phyloP scores from a whole-genome alignment of 192 early-diverging fungal genomes.

The Coemansia sp. region DNA sequence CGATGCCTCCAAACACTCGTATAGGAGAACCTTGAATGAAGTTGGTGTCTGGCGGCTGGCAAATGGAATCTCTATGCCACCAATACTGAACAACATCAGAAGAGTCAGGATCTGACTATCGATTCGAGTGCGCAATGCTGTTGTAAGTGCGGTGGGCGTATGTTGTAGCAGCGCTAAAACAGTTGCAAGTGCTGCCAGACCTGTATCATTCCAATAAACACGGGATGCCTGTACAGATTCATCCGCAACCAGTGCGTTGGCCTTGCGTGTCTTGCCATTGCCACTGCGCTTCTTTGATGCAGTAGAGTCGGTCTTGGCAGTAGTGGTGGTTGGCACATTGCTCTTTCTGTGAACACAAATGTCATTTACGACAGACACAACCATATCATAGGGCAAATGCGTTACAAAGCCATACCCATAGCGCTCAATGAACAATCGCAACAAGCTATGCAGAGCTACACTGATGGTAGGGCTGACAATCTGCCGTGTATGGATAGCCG shows the following conservation, averaged over 20 bases:
- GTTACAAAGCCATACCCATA: conserved; percentile 43
- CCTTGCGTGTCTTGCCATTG: conserved; percentile 16
- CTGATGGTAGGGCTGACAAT: conserved; percentile 22
- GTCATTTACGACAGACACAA: conserved; percentile 20
- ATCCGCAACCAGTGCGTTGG: conserved; percentile 10
- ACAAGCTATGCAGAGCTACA: conserved; percentile 34
- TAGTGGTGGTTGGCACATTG: neutral
- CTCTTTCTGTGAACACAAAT: conserved; percentile 18
- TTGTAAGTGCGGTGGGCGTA: conserved; percentile 25
- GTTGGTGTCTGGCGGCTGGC: conserved; percentile 29
- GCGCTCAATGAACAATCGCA: conserved; percentile 36
- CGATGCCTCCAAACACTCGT: conserved; percentile 38
- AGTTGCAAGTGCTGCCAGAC: conserved; percentile 14
- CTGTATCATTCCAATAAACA: conserved; percentile 40
- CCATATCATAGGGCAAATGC: conserved; percentile 37
- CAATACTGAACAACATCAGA: conserved; percentile 33
- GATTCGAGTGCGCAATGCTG: conserved; percentile 29
- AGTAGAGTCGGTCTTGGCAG: neutral
- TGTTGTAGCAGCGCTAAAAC: conserved; percentile 23
- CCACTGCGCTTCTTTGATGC: conserved; percentile 35
- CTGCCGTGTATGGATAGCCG: conserved; percentile 23
- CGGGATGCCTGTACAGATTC: neutral
- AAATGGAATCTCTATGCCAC: conserved; percentile 20
- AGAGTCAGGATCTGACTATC: conserved; percentile 39
- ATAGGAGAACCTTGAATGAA: conserved; percentile 20